These are phyloP conservation scores for Limonium bicolor DNA, from an alignment of 148 eudicot genomes.

Conservation along the genomic window DNA sequence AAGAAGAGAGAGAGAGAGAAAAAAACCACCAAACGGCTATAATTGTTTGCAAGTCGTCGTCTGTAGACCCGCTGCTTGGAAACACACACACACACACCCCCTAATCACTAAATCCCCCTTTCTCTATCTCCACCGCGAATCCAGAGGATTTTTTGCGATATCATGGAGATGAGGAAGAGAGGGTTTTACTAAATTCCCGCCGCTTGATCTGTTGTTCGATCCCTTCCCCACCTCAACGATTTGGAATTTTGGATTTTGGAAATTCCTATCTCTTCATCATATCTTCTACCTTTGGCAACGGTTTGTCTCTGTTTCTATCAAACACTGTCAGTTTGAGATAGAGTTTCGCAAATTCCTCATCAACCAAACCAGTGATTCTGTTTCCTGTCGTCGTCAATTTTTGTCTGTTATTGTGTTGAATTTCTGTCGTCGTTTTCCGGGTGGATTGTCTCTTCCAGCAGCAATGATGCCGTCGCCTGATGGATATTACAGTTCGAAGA, in stretches of 20 bases:
- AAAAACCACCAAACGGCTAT: constrained; percentile 13
- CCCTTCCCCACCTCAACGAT: too few relatives aligned
- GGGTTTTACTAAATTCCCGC: not conserved
- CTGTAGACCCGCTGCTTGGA: too few relatives aligned
- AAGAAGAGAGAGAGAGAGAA: constrained; percentile 7
- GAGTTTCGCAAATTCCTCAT: too few relatives aligned
- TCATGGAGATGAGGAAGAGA: too few relatives aligned
- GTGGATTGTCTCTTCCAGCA: not conserved
- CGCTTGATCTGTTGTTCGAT: not conserved
- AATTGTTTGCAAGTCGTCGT: constrained; percentile 8
- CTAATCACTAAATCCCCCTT: not conserved
- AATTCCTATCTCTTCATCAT: not conserved
- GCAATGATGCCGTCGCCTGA: constrained; percentile 31
- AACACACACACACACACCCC: not conserved
- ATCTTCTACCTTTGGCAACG: too few relatives aligned
- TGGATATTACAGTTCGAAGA: constrained; percentile 38
- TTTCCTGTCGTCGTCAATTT: too few relatives aligned
- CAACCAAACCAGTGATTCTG: too few relatives aligned
- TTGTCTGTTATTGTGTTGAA: not conserved
- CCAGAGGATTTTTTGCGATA: not conserved
- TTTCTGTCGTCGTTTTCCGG: not conserved
- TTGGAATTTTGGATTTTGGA: not conserved
- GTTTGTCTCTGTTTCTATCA: not conserved
- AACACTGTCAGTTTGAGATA: not conserved
- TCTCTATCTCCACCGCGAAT: constrained; percentile 1